Evolutionary conservation across 352 stramenopile genomes (phyloP).

Genomic region (Globisporangium barbulae): DNA sequence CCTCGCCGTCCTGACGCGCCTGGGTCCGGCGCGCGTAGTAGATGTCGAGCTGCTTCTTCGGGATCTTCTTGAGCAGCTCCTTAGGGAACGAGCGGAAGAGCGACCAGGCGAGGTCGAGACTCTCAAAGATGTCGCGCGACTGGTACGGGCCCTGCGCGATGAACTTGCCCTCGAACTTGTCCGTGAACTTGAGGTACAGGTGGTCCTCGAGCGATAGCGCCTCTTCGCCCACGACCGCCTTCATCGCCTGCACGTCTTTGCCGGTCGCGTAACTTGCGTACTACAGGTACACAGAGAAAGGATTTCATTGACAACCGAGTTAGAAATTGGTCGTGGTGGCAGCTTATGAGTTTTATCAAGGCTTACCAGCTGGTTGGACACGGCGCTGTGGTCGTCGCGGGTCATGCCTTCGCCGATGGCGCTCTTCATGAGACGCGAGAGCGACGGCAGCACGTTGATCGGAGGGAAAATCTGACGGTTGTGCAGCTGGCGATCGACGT

Average conservation of each 20-base stretch:
- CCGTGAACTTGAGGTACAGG: slow-evolving; percentile 98
- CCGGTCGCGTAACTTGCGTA: slow-evolving; percentile 85
- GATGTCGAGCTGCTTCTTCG: slow-evolving; percentile 97
- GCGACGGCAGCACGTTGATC: slow-evolving; percentile 98
- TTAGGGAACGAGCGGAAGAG: slow-evolving; percentile 99
- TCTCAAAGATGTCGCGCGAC: slow-evolving; percentile 98
- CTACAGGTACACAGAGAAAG: slow-evolving; percentile 28
- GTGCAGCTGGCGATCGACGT: slow-evolving; percentile 97
- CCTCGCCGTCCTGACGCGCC: slow-evolving; percentile 84
- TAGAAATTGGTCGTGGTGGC: neutral
- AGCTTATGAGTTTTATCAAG: slow-evolving; percentile 9
- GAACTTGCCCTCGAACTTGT: slow-evolving; percentile 99
- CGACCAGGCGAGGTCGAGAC: slow-evolving; percentile 97
- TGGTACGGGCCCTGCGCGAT: slow-evolving; percentile 97
- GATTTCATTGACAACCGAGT: slow-evolving; percentile 6
- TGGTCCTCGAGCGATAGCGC: slow-evolving; percentile 98
- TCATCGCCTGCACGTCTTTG: slow-evolving; percentile 99
- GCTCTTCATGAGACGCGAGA: slow-evolving; percentile 99
- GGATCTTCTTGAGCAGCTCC: slow-evolving; percentile 99
- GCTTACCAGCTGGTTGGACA: slow-evolving; percentile 98
- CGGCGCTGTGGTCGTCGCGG: slow-evolving; percentile 96
- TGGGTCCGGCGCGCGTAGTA: slow-evolving; percentile 95
- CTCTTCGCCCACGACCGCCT: slow-evolving; percentile 99
- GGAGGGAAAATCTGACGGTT: slow-evolving; percentile 99
- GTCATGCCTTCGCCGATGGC: slow-evolving; percentile 99